Conservation (phyloP, 441 rosid genomes). For the Arabidopsis hybrid region DNA sequence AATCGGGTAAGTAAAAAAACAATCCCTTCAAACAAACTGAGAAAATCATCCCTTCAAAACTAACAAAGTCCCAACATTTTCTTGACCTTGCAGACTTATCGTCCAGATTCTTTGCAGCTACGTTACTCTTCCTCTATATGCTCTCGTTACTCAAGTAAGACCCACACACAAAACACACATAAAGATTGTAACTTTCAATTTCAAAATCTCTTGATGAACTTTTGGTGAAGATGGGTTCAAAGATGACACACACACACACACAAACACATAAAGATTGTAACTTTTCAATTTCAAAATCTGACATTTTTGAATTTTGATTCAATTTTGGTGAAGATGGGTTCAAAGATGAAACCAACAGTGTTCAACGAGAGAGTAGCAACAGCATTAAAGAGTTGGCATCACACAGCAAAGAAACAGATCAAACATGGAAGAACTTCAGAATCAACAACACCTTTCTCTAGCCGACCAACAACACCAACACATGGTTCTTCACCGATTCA, state of each 20-base stretch:
- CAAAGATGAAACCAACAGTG: constrained; percentile 68
- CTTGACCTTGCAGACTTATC: constrained; percentile 51
- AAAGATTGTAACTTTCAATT: constrained; percentile 11
- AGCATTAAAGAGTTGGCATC: constrained; percentile 65
- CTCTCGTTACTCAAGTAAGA: constrained; percentile 90
- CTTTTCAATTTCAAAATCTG: constrained; percentile 1
- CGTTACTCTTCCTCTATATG: constrained; percentile 86
- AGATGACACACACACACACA: constrained; percentile 44
- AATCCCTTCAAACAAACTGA: constrained; percentile 17
- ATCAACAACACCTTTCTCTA: constrained; percentile 54
- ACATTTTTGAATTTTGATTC: not conserved
- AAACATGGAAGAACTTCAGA: constrained; percentile 52
- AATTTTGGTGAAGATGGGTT: constrained; percentile 59
- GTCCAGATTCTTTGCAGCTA: constrained; percentile 83
- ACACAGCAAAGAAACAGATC: constrained; percentile 55
- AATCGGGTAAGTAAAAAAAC: constrained; percentile 50
- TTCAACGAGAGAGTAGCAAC: constrained; percentile 59
- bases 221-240: constrained; percentile 63
- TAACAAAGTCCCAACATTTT: constrained; percentile 10
- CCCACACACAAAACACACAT: not conserved
- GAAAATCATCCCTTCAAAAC: not conserved
- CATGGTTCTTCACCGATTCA: constrained; percentile 54
- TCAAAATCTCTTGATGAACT: not conserved
- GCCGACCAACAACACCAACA: constrained; percentile 68
- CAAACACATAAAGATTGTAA: not conserved